Conservation (phyloP, 225 moss, liverwort and hornwort genomes). For the Marchantia paleacea region DNA sequence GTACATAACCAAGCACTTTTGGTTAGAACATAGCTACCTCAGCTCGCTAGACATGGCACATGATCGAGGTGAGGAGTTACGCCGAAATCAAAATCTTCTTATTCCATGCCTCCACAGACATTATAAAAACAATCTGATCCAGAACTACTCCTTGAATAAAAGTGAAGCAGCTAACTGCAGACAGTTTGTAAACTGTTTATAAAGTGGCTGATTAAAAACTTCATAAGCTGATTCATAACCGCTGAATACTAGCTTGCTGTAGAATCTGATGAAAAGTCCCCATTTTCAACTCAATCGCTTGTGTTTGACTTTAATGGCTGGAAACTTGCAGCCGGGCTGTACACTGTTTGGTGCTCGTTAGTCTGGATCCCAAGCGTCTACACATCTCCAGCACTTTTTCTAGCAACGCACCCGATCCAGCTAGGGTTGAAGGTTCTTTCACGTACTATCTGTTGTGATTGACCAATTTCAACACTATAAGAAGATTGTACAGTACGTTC, state of each 20-base stretch:
- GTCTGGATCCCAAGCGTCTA: slow-evolving; percentile 69
- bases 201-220: no score
- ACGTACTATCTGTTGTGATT: background rate
- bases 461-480: no score
- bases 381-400: slow-evolving; percentile 61
- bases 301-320: background rate
- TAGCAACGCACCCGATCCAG: slow-evolving; percentile 66
- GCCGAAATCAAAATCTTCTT: background rate
- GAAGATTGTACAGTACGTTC: no score
- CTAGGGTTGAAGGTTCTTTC: slow-evolving; percentile 56
- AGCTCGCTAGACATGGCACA: slow-evolving; percentile 68
- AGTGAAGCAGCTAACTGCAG: no score
- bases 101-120: background rate
- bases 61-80: slow-evolving; percentile 47
- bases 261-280: no score
- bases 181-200: no score
- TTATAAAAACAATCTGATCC: no score
- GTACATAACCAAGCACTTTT: slow-evolving; percentile 74
- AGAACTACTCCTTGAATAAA: no score
- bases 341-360: slow-evolving; percentile 52
- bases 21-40: slow-evolving; percentile 64
- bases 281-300: background rate
- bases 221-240: background rate
- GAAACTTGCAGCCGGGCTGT: slow-evolving; percentile 64
- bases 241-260: background rate